Conservation (phyloP, 768 basidiomycete species). For the Naganishia kalamii region DNA sequence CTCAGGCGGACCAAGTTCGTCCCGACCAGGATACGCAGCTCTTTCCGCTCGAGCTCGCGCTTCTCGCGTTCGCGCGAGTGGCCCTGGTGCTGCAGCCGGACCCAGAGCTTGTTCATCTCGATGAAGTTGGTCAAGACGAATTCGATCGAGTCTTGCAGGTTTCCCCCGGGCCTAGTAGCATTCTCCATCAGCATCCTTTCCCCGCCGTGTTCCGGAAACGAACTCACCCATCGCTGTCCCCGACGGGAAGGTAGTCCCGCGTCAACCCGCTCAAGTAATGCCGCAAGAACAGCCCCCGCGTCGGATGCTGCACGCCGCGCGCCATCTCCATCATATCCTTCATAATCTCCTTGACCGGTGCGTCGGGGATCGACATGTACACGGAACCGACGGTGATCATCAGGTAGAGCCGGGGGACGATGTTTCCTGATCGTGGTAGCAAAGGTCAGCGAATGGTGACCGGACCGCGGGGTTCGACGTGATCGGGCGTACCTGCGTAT, state of each 20-base stretch:
- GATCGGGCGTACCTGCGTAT: constrained; percentile 52
- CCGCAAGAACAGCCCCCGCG: constrained; percentile 85
- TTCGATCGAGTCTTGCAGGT: constrained; percentile 86
- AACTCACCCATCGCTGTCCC: constrained; percentile 67
- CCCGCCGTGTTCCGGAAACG: neutral
- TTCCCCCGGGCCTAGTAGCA: constrained; percentile 64
- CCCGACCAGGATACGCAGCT: constrained; percentile 90
- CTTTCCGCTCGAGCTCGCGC: constrained; percentile 89
- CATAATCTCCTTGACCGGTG: constrained; percentile 98
- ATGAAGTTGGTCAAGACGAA: constrained; percentile 98
- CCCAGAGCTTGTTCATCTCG: constrained; percentile 99
- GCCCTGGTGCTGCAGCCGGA: constrained; percentile 93
- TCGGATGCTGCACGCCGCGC: constrained; percentile 92
- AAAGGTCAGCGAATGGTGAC: neutral
- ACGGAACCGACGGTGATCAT: constrained; percentile 99
- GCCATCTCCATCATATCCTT: constrained; percentile 99
- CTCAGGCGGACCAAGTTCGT: constrained; percentile 93
- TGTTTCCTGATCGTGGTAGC: constrained; percentile 55
- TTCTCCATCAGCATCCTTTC: neutral
- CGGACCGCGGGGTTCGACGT: neutral
- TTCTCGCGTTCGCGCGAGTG: constrained; percentile 96
- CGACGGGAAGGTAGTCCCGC: constrained; percentile 87
- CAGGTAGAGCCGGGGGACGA: constrained; percentile 64
- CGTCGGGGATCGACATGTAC: constrained; percentile 96
- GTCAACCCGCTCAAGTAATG: constrained; percentile 98